Conservation (phyloP, 2,329 filamentous ascomycete species). For the Neocatenulostroma microsporum region DNA sequence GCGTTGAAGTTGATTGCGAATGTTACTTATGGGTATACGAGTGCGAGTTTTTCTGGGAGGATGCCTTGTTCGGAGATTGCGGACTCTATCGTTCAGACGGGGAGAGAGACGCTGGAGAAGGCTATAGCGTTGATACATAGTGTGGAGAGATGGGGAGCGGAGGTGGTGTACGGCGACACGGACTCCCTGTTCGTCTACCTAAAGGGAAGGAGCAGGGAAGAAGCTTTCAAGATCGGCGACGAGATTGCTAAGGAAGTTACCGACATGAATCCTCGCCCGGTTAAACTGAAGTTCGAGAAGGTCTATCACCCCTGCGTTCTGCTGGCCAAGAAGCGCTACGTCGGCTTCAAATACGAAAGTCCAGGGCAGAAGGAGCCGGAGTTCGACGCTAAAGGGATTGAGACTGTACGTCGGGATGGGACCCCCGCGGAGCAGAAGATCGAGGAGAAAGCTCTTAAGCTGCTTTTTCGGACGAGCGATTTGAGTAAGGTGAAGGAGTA, state of each 20-base stretch:
- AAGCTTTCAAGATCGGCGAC: constrained; percentile 87
- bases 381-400: constrained; percentile 97
- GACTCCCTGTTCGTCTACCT: constrained; percentile 90
- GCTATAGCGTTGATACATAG: constrained; percentile 90
- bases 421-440: constrained; percentile 96
- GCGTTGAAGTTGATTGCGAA: constrained; percentile 97
- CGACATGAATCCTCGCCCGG: constrained; percentile 76
- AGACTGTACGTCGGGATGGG: constrained; percentile 90
- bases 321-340: constrained; percentile 94
- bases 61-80: constrained; percentile 99
- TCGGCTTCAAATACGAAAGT: constrained; percentile 92
- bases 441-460: constrained; percentile 80
- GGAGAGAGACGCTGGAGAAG: constrained; percentile 86
- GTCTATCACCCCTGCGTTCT: constrained; percentile 94
- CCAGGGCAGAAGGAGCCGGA: constrained; percentile 68
- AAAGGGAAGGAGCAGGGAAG: constrained; percentile 73
- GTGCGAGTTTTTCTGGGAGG: constrained; percentile 88
- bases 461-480: constrained; percentile 84
- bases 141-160: constrained; percentile 77
- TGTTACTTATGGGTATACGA: constrained; percentile 96
- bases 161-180: constrained; percentile 97
- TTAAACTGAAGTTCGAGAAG: constrained; percentile 98
- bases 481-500: constrained; percentile 81
- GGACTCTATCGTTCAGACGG: constrained; percentile 95
- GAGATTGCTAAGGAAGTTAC: constrained; percentile 87